A percentile compares a stretch with the other conserved stretches of the same genome.
Conservation (phyloP, 306 rosid genomes). For the cucumber (Cucumis sativus) region Cucumber_9930_V3 NC_026661.2:1690001-1690500, state of each 20-base stretch:
- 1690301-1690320: slow-evolving; percentile 25
- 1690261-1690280: slow-evolving; percentile 1
- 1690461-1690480: slow-evolving; percentile 45
- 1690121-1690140: not conserved
- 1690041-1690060: not conserved
- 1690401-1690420: slow-evolving; percentile 85
- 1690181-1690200: not conserved
- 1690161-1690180: slow-evolving; percentile 1
- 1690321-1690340: not conserved
- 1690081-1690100: not conserved
- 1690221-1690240: slow-evolving; percentile 7
- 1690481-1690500: slow-evolving; percentile 23
- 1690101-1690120: slow-evolving; percentile 4
- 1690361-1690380: slow-evolving; percentile 46
- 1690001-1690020: too few relatives aligned
- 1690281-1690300: slow-evolving; percentile 22
- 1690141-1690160: not conserved
- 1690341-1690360: slow-evolving; percentile 20
- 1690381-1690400: slow-evolving; percentile 16
- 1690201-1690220: not conserved
- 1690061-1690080: not conserved
- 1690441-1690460: slow-evolving; percentile 97
- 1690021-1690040: too few relatives aligned
- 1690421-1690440: slow-evolving; percentile 97
- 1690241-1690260: slow-evolving; percentile 7